These are phyloP conservation scores for Arthrobotrys sphaeroides DNA, from an alignment of 2,329 filamentous ascomycete genomes.

Conservation along the genomic window DNA sequence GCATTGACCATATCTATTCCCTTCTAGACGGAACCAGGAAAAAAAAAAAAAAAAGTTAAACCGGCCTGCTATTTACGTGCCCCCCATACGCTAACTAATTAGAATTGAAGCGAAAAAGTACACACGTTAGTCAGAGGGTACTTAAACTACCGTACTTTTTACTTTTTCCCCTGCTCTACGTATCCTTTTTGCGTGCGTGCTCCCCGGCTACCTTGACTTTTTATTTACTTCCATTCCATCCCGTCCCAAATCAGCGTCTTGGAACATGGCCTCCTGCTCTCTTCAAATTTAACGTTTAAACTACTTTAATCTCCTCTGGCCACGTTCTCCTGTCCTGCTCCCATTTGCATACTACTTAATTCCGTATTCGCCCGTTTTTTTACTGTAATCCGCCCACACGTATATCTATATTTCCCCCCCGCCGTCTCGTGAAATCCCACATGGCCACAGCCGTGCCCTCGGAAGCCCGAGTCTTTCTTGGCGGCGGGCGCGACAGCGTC, in stretches of 20 bases:
- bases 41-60: too few species aligned
- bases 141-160: neutral
- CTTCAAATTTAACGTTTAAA: neutral
- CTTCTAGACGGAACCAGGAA: too few species aligned
- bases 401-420: neutral
- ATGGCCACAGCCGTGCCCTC: conserved; percentile 9
- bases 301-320: neutral
- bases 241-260: too few species aligned
- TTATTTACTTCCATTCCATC: neutral
- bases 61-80: too few species aligned
- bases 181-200: too few species aligned
- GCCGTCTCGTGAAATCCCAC: neutral
- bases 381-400: too few species aligned
- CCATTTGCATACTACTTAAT: neutral
- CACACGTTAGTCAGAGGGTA: too few species aligned
- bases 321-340: neutral
- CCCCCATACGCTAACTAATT: too few species aligned
- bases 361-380: neutral
- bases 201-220: too few species aligned
- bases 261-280: too few species aligned
- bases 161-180: neutral
- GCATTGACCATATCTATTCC: too few species aligned
- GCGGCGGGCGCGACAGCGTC: conserved; percentile 22
- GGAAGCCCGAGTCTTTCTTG: conserved; percentile 34
- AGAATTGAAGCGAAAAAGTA: too few species aligned